phyloP scores from a whole-genome alignment of 192 early-diverging fungal species.

The Podila epigama region DNA sequence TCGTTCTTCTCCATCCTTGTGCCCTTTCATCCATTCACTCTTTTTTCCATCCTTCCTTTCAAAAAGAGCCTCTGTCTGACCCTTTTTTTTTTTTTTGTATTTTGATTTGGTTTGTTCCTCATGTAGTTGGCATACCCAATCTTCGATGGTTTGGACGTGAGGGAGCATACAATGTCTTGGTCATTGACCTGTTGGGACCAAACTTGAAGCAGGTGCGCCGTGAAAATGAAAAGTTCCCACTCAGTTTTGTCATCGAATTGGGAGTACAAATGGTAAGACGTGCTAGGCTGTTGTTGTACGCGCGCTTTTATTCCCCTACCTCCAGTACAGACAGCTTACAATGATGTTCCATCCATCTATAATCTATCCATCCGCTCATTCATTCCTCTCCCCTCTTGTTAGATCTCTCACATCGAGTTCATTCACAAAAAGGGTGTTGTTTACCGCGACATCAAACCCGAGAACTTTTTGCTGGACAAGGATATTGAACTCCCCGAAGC shows the following conservation, averaged over 20 bases:
- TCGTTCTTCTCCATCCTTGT: neutral
- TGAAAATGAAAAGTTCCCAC: slow-evolving; percentile 49
- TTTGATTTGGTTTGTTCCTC: neutral
- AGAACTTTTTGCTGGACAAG: slow-evolving; percentile 67
- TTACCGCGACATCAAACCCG: slow-evolving; percentile 70
- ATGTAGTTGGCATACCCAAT: slow-evolving; percentile 55
- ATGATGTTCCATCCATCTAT: too few relatives aligned
- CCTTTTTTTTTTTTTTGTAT: slow-evolving; percentile 1
- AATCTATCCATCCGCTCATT: too few relatives aligned
- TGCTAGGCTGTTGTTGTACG: neutral
- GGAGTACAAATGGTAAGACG: slow-evolving; percentile 60
- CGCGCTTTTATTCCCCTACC: neutral
- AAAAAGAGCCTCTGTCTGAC: too few relatives aligned
- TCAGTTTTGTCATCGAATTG: slow-evolving; percentile 56
- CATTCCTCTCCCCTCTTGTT: too few relatives aligned
- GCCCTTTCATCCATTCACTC: neutral
- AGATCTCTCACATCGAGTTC: slow-evolving; percentile 55
- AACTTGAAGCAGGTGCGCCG: slow-evolving; percentile 57
- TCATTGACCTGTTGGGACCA: slow-evolving; percentile 65
- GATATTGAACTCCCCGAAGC: slow-evolving; percentile 32
- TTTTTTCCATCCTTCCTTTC: too few relatives aligned
- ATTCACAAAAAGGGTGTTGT: slow-evolving; percentile 67
- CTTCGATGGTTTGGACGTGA: slow-evolving; percentile 63
- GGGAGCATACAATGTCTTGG: slow-evolving; percentile 55
- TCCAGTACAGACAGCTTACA: too few relatives aligned